Base-by-base conservation (phyloP, 306 rosid genomes). In the Corylus americana region DNA sequence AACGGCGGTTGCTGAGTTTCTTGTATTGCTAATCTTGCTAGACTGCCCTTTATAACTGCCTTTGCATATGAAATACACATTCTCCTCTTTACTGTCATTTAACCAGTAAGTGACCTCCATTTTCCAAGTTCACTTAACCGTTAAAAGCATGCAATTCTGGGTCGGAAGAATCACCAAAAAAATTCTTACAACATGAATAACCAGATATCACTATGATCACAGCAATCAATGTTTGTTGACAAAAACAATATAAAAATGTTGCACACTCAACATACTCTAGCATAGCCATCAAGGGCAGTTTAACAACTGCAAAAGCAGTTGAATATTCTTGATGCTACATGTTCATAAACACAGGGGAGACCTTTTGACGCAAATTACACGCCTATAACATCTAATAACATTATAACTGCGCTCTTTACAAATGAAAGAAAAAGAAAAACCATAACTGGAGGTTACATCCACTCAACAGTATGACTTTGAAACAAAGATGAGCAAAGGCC, bases 391-490 rank as follows among this genome's bases (percentile, higher is more conserved):
- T 7, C 6, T 66, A 25, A 78, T 42, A 31, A 31, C 35, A 31
- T 31, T 31, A 31, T 31, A 71, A 67, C 48, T 77, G 81, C 79
- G 62, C 78, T 58, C 82, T 47, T 69, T 12, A 59, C 59, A 72
- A 78, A 47, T 59, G 54, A 55, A 74, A 68, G 7, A 57, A 55
- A 68, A 44, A 35, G 11, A 80, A 27, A 68, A 39, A 20, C 72
- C 48, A n/a, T 11, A 1, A 68, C 44, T 50, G 59, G 59, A 78
- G 12, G 51, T 58, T 73, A 67, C 70, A 76, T 71, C 67, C 74
- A 66, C 70, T 82, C 75, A 70, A 45, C 76, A 83, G 80, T 75
- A 92, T 79, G 78, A 79, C 67, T 55, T 3, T 53, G 51, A 67
- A 79, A 79, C 14, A 37, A 64, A 58, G 55, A 63, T 37, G 29